A percentile compares a stretch with the other conserved stretches of the same genome.
These are phyloP conservation scores for Xylariaceae sp. DNA, from an alignment of 2,329 filamentous ascomycete species.

Conservation along the genomic window DNA sequence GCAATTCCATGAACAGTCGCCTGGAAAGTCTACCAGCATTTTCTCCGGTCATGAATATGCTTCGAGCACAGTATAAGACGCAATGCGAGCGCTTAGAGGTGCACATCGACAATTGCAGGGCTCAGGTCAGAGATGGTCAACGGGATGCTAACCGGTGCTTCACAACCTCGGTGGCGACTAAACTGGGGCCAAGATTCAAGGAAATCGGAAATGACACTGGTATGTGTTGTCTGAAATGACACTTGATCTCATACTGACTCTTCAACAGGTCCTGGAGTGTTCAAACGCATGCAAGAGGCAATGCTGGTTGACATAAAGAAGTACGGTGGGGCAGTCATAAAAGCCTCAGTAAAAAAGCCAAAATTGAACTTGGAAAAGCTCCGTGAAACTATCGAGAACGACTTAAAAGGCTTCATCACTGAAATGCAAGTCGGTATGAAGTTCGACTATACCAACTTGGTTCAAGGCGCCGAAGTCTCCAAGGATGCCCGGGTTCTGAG, in stretches of 20 bases:
- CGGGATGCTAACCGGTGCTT: slow-evolving; percentile 14
- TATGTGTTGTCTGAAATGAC: neutral
- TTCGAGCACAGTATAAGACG: slow-evolving; percentile 11
- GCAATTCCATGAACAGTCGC: slow-evolving; percentile 2
- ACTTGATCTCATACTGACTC: neutral
- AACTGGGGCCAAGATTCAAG: slow-evolving; percentile 9
- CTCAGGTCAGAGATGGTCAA: slow-evolving; percentile 6
- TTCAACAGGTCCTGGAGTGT: slow-evolving; percentile 15
- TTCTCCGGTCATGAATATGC: slow-evolving; percentile 1
- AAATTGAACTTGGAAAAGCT: too few relatives aligned
- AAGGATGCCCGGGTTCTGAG: slow-evolving; percentile 5
- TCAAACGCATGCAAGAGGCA: slow-evolving; percentile 10
- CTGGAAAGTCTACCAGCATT: slow-evolving; percentile 6
- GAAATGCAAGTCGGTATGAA: slow-evolving; percentile 8
- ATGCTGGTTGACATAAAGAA: slow-evolving; percentile 9
- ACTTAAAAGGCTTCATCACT: slow-evolving; percentile 1
- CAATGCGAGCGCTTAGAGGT: slow-evolving; percentile 2
- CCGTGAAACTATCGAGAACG: slow-evolving; percentile 9
- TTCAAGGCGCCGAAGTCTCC: slow-evolving; percentile 2
- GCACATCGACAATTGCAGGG: slow-evolving; percentile 2
- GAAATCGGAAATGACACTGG: slow-evolving; percentile 8
- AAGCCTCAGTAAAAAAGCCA: too few relatives aligned
- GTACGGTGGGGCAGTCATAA: neutral
- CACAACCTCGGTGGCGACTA: slow-evolving; percentile 4
- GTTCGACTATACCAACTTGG: slow-evolving; percentile 13